phyloP scores from a whole-genome alignment of 2,329 filamentous ascomycete genomes.

The Fusarium chuoi region DNA sequence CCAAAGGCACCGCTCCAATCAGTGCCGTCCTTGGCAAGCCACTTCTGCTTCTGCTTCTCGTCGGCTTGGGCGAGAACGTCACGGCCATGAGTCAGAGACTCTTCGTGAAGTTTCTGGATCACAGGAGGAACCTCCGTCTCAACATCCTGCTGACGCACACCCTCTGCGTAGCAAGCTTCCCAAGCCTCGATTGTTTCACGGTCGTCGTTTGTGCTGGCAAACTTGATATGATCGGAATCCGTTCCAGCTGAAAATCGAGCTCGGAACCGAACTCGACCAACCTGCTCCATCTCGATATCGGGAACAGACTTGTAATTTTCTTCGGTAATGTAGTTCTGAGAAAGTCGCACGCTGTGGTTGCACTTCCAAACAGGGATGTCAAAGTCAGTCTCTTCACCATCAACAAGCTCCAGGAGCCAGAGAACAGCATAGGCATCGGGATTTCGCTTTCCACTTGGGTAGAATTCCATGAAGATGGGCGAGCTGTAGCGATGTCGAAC shows the following conservation, averaged over 20 bases:
- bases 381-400: conserved; percentile 80
- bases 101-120: conserved; percentile 81
- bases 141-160: conserved; percentile 79
- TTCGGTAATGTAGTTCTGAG: conserved; percentile 92
- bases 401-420: conserved; percentile 87
- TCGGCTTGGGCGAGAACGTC: conserved; percentile 81
- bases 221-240: conserved; percentile 84
- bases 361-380: conserved; percentile 94
- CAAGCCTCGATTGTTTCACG: conserved; percentile 95
- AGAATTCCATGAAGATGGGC: conserved; percentile 89
- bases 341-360: conserved; percentile 76
- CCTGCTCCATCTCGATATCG: conserved; percentile 79
- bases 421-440: conserved; percentile 80
- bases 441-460: conserved; percentile 73
- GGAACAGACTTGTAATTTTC: conserved; percentile 76
- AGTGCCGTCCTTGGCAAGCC: conserved; percentile 81
- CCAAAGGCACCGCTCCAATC: conserved; percentile 92
- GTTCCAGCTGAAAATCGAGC: conserved; percentile 90
- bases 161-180: conserved; percentile 91
- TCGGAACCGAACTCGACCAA: conserved; percentile 83
- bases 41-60: conserved; percentile 78
- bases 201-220: conserved; percentile 86
- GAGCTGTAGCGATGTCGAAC: conserved; percentile 92
- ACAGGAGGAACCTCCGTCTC: conserved; percentile 76
- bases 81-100: conserved; percentile 80